A percentile compares a stretch with the other conserved stretches of the same genome.
These are phyloP conservation scores for Cryptosporidium tyzzeri DNA, from an alignment of 169 alveolate genomes.

Conservation along the genomic window DNA sequence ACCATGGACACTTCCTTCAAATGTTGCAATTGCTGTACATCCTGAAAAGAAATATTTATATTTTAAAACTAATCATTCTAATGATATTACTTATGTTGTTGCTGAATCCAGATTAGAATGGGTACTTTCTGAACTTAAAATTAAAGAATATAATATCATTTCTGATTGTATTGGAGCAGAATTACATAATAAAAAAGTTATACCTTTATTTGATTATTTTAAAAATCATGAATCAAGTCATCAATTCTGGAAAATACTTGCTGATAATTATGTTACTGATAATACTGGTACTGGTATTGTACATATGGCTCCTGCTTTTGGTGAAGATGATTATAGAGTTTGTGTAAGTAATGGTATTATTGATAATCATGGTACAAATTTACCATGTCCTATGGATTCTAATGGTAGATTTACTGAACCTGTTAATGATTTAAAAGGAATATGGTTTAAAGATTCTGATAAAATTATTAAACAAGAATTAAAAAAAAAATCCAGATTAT, in stretches of 20 bases:
- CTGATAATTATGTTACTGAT: slow-evolving; percentile 94
- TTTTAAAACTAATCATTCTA: slow-evolving; percentile 81
- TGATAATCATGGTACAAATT: slow-evolving; percentile 85
- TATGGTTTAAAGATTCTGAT: slow-evolving; percentile 96
- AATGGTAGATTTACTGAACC: slow-evolving; percentile 90
- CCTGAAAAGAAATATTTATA: slow-evolving; percentile 92
- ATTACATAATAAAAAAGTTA: slow-evolving; percentile 87
- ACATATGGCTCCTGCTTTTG: slow-evolving; percentile 97
- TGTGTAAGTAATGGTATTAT: slow-evolving; percentile 79
- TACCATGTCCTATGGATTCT: slow-evolving; percentile 93
- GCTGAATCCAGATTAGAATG: slow-evolving; percentile 90
- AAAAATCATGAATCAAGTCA: slow-evolving; percentile 79
- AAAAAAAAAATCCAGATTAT: slow-evolving; percentile 87
- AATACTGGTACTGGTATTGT: slow-evolving; percentile 98
- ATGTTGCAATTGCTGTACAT: slow-evolving; percentile 94
- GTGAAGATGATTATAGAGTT: slow-evolving; percentile 95
- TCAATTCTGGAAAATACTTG: slow-evolving; percentile 83
- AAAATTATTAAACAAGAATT: slow-evolving; percentile 89
- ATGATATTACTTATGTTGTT: slow-evolving; percentile 83
- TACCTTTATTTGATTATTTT: slow-evolving; percentile 92
- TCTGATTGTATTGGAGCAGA: slow-evolving; percentile 87
- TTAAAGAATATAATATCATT: slow-evolving; percentile 80
- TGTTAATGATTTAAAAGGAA: slow-evolving; percentile 87
- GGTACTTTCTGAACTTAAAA: slow-evolving; percentile 81
- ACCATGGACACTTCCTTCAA: slow-evolving; percentile 99